Evolutionary conservation across 768 basidiomycete species (phyloP).

Genomic region (Russula brevipes): DNA sequence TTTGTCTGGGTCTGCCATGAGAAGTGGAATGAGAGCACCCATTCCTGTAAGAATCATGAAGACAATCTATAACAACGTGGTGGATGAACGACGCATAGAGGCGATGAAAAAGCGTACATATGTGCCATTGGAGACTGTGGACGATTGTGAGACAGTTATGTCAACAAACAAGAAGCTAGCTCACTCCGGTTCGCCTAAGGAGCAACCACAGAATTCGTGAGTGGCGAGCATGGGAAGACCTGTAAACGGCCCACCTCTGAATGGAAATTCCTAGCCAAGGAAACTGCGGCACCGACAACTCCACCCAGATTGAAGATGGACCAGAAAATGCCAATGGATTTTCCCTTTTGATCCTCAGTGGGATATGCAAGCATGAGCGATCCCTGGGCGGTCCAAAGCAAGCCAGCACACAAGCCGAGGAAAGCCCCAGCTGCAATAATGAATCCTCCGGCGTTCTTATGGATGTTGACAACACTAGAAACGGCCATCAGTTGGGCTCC

Average conservation of each 20-base stretch:
- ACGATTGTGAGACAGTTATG: not conserved
- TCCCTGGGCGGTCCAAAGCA: conserved; percentile 85
- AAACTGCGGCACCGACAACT: conserved; percentile 72
- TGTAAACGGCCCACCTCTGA: conserved; percentile 43
- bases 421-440: conserved; percentile 67
- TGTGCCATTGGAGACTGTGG: conserved; percentile 61
- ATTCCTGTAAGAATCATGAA: conserved; percentile 70
- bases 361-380: conserved; percentile 81
- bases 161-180: not conserved
- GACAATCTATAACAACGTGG: conserved; percentile 46
- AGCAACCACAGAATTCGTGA: not conserved
- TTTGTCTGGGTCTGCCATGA: conserved; percentile 67
- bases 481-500: not conserved
- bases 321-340: conserved; percentile 79
- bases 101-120: conserved; percentile 46
- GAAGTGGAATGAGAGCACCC: conserved; percentile 58
- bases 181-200: conserved; percentile 32
- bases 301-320: conserved; percentile 77
- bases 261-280: conserved; percentile 65
- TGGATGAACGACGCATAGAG: not conserved
- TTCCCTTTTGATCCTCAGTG: conserved; percentile 72
- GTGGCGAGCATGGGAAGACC: not conserved
- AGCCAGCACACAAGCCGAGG: conserved; percentile 64
- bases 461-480: conserved; percentile 62
- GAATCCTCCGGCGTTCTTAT: conserved; percentile 54